Conservation (phyloP, 352 stramenopile species). For the Paralagenidium karlingii region DNA sequence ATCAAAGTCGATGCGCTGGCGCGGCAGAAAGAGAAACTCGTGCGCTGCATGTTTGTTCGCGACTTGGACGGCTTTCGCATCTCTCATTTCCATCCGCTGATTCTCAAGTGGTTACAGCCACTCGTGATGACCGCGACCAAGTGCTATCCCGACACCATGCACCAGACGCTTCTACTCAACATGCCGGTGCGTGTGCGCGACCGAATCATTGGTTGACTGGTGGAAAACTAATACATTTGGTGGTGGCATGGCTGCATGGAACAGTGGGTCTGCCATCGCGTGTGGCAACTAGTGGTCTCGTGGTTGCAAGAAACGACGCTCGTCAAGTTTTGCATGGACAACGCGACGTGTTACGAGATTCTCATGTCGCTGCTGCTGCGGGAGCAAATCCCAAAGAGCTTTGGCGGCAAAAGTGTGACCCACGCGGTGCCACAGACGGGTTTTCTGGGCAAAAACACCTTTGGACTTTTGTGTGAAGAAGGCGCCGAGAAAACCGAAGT, state of each 20-base stretch:
- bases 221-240: slow-evolving; percentile 1
- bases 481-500: slow-evolving; percentile 55
- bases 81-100: slow-evolving; percentile 32
- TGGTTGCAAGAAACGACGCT: slow-evolving; percentile 55
- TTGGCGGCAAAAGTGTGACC: slow-evolving; percentile 35
- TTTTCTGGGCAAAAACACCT: slow-evolving; percentile 44
- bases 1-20: slow-evolving; percentile 55
- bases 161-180: slow-evolving; percentile 42
- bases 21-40: slow-evolving; percentile 31
- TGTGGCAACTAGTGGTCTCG: slow-evolving; percentile 35
- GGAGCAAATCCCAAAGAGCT: slow-evolving; percentile 35
- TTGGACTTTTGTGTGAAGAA: slow-evolving; percentile 53
- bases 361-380: slow-evolving; percentile 33
- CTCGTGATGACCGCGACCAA: slow-evolving; percentile 31
- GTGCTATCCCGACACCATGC: slow-evolving; percentile 50
- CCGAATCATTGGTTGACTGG: neutral
- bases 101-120: slow-evolving; percentile 29
- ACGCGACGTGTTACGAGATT: slow-evolving; percentile 18
- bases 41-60: slow-evolving; percentile 46
- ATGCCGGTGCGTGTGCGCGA: slow-evolving; percentile 14
- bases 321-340: slow-evolving; percentile 47
- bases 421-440: slow-evolving; percentile 51
- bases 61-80: slow-evolving; percentile 59
- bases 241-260: neutral
- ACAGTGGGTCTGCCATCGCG: slow-evolving; percentile 57